phyloP scores from a whole-genome alignment of 2,329 filamentous ascomycete species.

The Stenocarpella maydis region DNA sequence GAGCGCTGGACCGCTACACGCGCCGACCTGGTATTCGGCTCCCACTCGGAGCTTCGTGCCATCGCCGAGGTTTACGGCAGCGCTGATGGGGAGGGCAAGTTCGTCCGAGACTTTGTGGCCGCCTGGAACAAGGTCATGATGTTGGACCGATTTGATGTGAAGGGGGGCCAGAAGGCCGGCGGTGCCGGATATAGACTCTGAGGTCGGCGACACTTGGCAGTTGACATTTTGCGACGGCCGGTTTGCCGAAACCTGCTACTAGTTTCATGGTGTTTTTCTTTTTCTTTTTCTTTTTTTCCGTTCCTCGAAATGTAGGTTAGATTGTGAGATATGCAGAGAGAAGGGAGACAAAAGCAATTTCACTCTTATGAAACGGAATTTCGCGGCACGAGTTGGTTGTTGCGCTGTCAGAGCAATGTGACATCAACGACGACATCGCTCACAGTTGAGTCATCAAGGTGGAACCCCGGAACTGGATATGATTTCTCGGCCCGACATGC shows the following conservation, averaged over 20 bases:
- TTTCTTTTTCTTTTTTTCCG: no score
- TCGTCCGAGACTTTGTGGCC: conserved; percentile 74
- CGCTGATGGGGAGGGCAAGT: conserved; percentile 67
- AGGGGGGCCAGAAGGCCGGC: conserved; percentile 12
- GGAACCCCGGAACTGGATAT: no score
- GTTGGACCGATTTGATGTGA: conserved; percentile 70
- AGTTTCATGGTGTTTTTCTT: no score
- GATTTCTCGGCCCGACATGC: no score
- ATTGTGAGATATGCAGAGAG: background rate
- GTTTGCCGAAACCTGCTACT: no score
- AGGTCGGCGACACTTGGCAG: background rate
- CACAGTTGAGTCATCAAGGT: no score
- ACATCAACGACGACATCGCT: no score
- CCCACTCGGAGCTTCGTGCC: conserved; percentile 76
- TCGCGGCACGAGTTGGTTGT: no score
- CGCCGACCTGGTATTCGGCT: conserved; percentile 74
- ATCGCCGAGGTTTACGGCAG: conserved; percentile 74
- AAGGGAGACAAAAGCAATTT: background rate
- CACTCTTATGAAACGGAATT: background rate
- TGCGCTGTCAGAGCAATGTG: no score
- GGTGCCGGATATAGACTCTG: conserved; percentile 16
- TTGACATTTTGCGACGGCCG: background rate
- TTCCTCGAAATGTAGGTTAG: background rate
- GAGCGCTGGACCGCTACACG: conserved; percentile 70
- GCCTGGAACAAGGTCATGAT: conserved; percentile 81